Percentiles rank a stretch among this genome's conserved stretches.
Conservation (phyloP, 192 early-diverging fungal species). For the Glomus cerebriforme region DNA sequence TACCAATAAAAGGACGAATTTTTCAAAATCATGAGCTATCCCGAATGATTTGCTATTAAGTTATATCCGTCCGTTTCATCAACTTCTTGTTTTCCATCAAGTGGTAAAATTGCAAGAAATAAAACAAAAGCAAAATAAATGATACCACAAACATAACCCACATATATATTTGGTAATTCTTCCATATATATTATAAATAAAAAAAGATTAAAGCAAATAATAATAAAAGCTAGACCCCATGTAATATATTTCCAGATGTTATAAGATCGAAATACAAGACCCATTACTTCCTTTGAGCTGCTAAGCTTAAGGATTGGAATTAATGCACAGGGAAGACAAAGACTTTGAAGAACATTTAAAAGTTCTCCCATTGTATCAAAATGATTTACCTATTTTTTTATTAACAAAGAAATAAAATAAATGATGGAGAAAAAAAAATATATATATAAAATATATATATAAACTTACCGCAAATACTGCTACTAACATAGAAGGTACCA, state of each 20-base stretch:
- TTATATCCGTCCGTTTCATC: not conserved
- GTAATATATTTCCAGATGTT: conserved; percentile 33
- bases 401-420: not conserved
- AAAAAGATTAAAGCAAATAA: conserved; percentile 61
- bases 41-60: not conserved
- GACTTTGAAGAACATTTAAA: conserved; percentile 69
- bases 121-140: conserved; percentile 33
- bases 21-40: not conserved
- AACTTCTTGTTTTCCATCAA: not conserved
- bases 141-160: conserved; percentile 31
- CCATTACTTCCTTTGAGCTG: conserved; percentile 54
- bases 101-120: conserved; percentile 24
- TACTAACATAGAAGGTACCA: conserved; percentile 68
- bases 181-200: conserved; percentile 43
- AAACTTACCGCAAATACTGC: conserved; percentile 52
- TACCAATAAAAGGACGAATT: not conserved
- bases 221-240: conserved; percentile 53
- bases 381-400: conserved; percentile 31
- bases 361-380: conserved; percentile 71
- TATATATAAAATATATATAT: too few relatives aligned
- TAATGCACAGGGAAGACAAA: conserved; percentile 65
- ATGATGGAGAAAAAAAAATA: not conserved
- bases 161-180: conserved; percentile 24
- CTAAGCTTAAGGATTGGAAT: conserved; percentile 66
- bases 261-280: conserved; percentile 33